These are phyloP conservation scores for Chlorella variabilis DNA, from an alignment of 163 green algal species.

Conservation along the genomic window DNA sequence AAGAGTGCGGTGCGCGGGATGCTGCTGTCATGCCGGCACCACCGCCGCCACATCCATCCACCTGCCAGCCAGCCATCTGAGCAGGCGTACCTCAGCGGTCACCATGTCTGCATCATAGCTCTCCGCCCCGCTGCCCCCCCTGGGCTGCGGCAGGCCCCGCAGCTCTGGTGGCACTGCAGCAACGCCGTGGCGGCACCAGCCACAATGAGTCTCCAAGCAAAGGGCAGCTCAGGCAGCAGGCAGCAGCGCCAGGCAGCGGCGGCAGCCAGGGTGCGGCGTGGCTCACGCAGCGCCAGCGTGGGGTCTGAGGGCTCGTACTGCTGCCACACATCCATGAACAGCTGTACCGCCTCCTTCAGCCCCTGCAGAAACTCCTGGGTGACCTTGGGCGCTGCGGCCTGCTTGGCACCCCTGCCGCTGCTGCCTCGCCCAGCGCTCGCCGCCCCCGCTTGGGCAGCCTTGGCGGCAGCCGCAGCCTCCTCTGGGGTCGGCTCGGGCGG, in stretches of 20 bases:
- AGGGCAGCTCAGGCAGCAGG: too few species aligned
- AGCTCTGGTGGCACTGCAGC: constrained; percentile 46
- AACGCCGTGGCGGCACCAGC: too few species aligned
- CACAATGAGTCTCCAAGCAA: too few species aligned
- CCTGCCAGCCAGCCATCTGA: neutral
- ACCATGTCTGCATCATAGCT: constrained; percentile 73
- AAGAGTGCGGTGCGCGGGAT: too few species aligned
- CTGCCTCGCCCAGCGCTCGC: neutral
- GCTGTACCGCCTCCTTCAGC: constrained; percentile 73
- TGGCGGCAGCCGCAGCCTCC: constrained; percentile 48
- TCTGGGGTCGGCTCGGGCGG: constrained; percentile 46
- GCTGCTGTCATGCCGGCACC: too few species aligned
- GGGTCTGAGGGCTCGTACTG: constrained; percentile 64
- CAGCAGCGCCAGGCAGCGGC: too few species aligned
- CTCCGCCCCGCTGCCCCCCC: constrained; percentile 4
- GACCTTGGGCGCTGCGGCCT: neutral
- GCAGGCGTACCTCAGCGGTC: constrained; percentile 65
- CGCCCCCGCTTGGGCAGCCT: neutral
- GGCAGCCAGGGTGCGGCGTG: neutral
- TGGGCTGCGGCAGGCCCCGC: constrained; percentile 32
- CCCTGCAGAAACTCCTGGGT: constrained; percentile 69
- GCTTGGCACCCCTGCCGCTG: constrained; percentile 1
- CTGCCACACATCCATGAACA: constrained; percentile 86
- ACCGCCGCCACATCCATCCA: too few species aligned
- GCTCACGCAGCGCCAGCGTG: constrained; percentile 2